Evolutionary conservation across 1,284 basidiomycete genomes (phyloP).

Genomic region (Bjerkandera adusta): DNA sequence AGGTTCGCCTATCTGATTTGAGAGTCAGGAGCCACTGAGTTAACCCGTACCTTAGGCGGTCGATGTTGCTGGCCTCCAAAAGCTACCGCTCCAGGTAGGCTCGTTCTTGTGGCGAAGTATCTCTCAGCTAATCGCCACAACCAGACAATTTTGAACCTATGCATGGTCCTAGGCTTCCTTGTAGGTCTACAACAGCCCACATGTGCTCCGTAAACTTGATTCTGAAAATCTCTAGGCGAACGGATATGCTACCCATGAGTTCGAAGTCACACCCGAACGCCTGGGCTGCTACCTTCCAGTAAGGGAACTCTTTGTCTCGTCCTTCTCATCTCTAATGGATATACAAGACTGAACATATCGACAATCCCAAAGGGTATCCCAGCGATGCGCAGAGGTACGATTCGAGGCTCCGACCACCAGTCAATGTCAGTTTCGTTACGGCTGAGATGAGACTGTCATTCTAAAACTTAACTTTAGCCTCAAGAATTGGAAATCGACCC

Average conservation of each 20-base stretch:
- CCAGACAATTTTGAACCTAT: conserved; percentile 84
- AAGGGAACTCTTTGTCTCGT: conserved; percentile 19
- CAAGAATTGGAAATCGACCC: conserved; percentile 86
- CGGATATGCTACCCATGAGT: conserved; percentile 84
- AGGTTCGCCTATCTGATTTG: conserved; percentile 36
- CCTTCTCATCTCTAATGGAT: conserved; percentile 3
- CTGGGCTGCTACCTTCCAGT: conserved; percentile 87
- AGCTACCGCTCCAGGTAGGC: conserved; percentile 62
- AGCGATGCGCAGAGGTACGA: conserved; percentile 83
- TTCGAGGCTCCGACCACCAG: conserved; percentile 66
- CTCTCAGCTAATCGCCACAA: conserved; percentile 1
- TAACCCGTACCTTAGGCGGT: conserved; percentile 74
- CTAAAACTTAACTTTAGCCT: conserved; percentile 45
- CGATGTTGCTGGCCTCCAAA: conserved; percentile 80
- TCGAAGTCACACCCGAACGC: conserved; percentile 87
- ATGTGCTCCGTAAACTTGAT: not conserved
- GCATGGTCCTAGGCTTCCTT: conserved; percentile 88
- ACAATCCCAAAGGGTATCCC: conserved; percentile 85
- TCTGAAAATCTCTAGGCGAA: conserved; percentile 56
- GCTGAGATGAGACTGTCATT: not conserved
- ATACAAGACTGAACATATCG: conserved; percentile 83
- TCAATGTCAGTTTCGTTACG: conserved; percentile 45
- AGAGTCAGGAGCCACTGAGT: conserved; percentile 6
- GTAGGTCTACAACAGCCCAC: conserved; percentile 29
- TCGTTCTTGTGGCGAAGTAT: not conserved